Evolutionary conservation across 768 basidiomycete genomes (phyloP), one percentile per base, ranked within the genome.

Genomic region (Candolleomyces aberdarensis): DNA sequence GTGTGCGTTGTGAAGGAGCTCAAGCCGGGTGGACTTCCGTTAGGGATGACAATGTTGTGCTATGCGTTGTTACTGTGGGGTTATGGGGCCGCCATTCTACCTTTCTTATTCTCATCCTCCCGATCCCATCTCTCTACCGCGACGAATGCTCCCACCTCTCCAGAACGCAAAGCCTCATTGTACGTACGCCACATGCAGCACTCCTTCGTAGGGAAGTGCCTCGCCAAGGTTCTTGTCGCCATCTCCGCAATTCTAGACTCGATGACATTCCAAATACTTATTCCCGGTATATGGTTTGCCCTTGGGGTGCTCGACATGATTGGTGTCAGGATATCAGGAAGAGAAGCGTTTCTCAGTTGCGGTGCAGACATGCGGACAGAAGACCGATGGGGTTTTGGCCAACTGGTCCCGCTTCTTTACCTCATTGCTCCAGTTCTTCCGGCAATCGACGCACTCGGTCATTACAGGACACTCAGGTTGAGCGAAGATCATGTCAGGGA

Each of bases 211-310:
- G 36, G 36, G 8, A 36, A 36, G 36, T 36, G 36, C 36, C 36
- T 36, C 36, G 8, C 8, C 36, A 36, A 6, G 5, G 36, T 36
- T 36, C 36, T 36, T 36, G 36, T 36, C 36, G 11, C 6, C n/a
- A 5, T 59, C n/a, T 13, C 4, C 19, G 15, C 3, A n/a, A 19
- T 59, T 20, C 14, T 43, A 32, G 17, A 26, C 17, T 59, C 58
- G 19, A 50, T 59, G 58, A 59, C 50, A 10, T 58, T 59, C 20
- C 48, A 59, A 32, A 44, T 59, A 14, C 19, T 59, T 19, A 51
- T 59, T 17, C 26, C 49, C 2, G 8, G 36, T 11, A 31, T 15
- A 19, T 59, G 49, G 49, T 59, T 39, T 32, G 22, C 20, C 29
- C 41, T 59, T 10, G 58, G 58, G 29, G 11, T 59, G 5, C 39